Conservation (phyloP, 352 stramenopile genomes). For the Halophytophthora batemanensis region DNA sequence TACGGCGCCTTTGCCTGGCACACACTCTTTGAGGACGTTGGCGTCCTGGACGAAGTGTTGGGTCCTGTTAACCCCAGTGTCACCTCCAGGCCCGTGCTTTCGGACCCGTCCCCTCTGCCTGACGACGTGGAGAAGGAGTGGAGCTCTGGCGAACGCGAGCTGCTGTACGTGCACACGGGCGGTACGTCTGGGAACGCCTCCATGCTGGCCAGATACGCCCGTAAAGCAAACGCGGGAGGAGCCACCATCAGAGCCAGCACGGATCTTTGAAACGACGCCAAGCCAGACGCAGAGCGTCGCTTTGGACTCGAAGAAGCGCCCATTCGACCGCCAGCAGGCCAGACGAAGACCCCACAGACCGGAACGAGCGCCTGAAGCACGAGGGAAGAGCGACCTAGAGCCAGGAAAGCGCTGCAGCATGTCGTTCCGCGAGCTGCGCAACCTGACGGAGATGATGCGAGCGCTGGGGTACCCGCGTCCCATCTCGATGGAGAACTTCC, state of each 20-base stretch:
- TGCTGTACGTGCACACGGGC: slow-evolving; percentile 83
- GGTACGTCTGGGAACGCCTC: slow-evolving; percentile 69
- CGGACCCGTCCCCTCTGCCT: too few relatives aligned
- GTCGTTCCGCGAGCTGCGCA: slow-evolving; percentile 85
- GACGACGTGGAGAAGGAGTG: neutral
- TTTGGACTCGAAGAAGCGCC: neutral
- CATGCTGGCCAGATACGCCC: slow-evolving; percentile 64
- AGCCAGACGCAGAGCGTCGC: slow-evolving; percentile 1
- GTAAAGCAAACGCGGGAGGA: slow-evolving; percentile 21
- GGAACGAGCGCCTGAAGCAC: too few relatives aligned
- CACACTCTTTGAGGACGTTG: slow-evolving; percentile 61
- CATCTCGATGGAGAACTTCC: slow-evolving; percentile 94
- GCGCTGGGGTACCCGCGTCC: slow-evolving; percentile 91
- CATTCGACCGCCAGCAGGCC: too few relatives aligned
- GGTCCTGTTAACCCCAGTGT: slow-evolving; percentile 1
- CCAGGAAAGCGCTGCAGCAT: slow-evolving; percentile 22
- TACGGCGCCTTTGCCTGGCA: slow-evolving; percentile 79
- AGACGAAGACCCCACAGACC: too few relatives aligned
- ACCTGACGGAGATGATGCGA: slow-evolving; percentile 96
- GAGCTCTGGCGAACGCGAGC: slow-evolving; percentile 19
- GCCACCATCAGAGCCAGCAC: neutral
- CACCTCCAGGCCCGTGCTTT: neutral
- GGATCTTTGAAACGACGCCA: slow-evolving; percentile 22
- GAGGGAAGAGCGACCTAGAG: neutral
- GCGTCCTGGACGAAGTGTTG: slow-evolving; percentile 32